A percentile compares a stretch with the other conserved stretches of the same genome.
Conservation (phyloP, 441 rosid species). For the Populus hybrid region DNA sequence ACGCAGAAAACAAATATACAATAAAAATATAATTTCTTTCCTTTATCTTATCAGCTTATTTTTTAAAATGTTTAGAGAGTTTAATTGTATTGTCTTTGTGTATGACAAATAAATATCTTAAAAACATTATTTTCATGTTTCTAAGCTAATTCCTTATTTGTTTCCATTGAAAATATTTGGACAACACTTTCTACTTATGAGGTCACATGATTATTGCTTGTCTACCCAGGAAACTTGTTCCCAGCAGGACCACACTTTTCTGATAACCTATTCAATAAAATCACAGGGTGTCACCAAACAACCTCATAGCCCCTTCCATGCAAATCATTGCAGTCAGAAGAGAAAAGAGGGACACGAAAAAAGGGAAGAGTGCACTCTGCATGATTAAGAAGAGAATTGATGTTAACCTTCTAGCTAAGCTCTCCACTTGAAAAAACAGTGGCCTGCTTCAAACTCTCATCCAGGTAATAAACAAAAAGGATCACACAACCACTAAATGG, state of each 20-base stretch:
- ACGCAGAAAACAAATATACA: too few relatives aligned
- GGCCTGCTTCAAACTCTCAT: not conserved
- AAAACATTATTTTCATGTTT: too few relatives aligned
- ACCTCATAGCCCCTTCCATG: not conserved
- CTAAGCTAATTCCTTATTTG: too few relatives aligned
- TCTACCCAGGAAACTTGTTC: not conserved
- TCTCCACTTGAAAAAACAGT: not conserved
- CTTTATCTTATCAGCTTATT: too few relatives aligned
- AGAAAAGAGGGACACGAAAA: not conserved
- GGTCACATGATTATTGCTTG: too few relatives aligned
- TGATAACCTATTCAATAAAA: not conserved
- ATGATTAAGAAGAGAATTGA: not conserved
- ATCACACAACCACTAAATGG: not conserved
- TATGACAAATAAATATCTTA: too few relatives aligned
- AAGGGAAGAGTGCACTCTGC: not conserved
- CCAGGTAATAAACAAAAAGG: not conserved
- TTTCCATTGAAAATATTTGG: too few relatives aligned
- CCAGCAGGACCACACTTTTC: not conserved
- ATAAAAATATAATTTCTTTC: too few relatives aligned
- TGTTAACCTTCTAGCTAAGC: not conserved
- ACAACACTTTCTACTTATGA: not conserved
- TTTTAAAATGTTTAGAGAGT: too few relatives aligned
- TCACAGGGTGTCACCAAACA: not conserved
- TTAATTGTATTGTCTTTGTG: accelerated
- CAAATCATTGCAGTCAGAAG: too few relatives aligned